Percentiles rank a stretch among this genome's conserved stretches.
Conservation (phyloP, 176 grass and related monocot species). For the Triticum timopheevii region DNA sequence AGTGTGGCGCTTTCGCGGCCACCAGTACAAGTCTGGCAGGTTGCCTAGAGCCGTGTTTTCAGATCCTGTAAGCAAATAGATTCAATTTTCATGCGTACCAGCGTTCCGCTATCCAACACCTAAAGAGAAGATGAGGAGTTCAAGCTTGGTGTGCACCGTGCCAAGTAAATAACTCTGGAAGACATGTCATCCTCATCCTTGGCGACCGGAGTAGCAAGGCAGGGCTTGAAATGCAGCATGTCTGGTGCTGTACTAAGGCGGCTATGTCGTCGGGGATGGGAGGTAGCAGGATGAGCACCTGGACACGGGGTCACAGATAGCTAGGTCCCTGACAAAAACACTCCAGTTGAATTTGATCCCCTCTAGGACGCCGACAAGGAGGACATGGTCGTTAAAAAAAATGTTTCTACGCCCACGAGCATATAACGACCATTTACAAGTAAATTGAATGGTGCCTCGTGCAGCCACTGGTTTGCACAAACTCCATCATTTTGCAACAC, state of each 20-base stretch:
- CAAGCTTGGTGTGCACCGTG: background rate
- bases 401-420: too few relatives aligned
- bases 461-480: too few relatives aligned
- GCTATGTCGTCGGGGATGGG: background rate
- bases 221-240: background rate
- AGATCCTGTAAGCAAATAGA: background rate
- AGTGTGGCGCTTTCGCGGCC: background rate
- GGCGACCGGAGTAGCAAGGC: background rate
- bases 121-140: background rate
- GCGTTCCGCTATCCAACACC: background rate
- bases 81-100: background rate
- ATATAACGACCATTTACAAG: too few relatives aligned
- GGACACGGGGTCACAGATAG: background rate
- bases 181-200: background rate
- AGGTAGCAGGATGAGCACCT: background rate
- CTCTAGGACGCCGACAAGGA: background rate
- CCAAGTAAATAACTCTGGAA: conserved; percentile 18
- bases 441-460: too few relatives aligned
- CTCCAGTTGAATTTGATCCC: background rate
- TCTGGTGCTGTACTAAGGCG: background rate
- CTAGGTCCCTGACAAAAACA: background rate
- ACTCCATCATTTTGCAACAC: too few relatives aligned
- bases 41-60: background rate
- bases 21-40: background rate
- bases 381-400: background rate